Percentiles rank a stretch among this genome's conserved stretches.
These are phyloP conservation scores for Diaporthe aspalathi DNA, from an alignment of 2,329 filamentous ascomycete genomes.

Conservation along the genomic window DNA sequence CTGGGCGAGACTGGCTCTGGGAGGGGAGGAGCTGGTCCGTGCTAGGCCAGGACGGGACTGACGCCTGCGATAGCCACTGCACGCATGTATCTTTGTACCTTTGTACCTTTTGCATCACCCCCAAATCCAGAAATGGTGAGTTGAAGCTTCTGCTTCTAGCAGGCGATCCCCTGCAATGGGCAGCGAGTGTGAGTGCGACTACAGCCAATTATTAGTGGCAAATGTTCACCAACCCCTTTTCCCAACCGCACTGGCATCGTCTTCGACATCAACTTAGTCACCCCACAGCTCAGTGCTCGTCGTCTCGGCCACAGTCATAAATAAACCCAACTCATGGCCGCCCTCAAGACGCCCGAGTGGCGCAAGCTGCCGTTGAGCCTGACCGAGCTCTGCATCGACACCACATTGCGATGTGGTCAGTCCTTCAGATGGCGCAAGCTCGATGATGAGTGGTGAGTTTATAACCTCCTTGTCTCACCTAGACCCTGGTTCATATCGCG, in stretches of 20 bases:
- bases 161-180: not conserved
- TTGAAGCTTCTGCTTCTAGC: too few relatives aligned
- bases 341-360: conserved; percentile 77
- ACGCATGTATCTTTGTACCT: not conserved
- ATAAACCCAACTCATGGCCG: conserved; percentile 13
- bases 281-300: not conserved
- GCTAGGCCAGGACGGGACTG: conserved; percentile 43
- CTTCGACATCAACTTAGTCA: not conserved
- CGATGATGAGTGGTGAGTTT: conserved; percentile 80
- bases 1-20: conserved; percentile 55
- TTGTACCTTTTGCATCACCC: not conserved
- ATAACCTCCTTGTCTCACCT: not conserved
- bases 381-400: conserved; percentile 92
- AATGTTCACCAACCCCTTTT: not conserved
- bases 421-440: conserved; percentile 96
- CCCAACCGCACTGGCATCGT: not conserved
- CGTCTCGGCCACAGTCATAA: too few relatives aligned
- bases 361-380: conserved; percentile 84
- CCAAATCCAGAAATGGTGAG: too few relatives aligned
- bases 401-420: conserved; percentile 92
- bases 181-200: not conserved
- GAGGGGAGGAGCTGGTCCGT: conserved; percentile 44
- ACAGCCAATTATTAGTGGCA: conserved; percentile 2
- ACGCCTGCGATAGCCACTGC: not conserved
- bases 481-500: not conserved